Base-by-base conservation (phyloP, 257 asterid species). In the Euphrasia confusa region DNA sequence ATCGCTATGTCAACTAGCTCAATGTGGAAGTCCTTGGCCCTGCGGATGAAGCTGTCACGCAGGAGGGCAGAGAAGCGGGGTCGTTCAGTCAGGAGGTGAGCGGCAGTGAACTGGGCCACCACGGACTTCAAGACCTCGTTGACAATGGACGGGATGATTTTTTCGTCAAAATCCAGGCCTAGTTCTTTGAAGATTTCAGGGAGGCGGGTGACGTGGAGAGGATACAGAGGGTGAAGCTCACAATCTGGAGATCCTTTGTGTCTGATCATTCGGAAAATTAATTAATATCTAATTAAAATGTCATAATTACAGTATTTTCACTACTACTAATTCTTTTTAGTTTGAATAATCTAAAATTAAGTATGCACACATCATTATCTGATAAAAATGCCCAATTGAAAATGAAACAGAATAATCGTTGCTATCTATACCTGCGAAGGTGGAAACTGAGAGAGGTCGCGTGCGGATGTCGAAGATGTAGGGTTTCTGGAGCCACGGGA, bases 171-270 rank as follows among this genome's bases (percentile, higher is more conserved):
- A 70, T 89, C 97, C 6, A 87, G 79, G 2, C 99, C 99, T 7
- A 92, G 84, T 66, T 90, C 89, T 59, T 84, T 79, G 83, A 92
- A 92, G 26, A 92, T 92, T 4, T 68, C 76, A 1, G 97, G 87
- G 0, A 92, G 87, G 44, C 82, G 83, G 4, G 55, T 7, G 33
- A 81, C 89, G 60, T 92, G 5, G 95, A 86, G 7, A 92, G 96
- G 69, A 93, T 88, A 33, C 97, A 90, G 67, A 93, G 84, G 0
- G 97, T 85, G 64, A 93, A 82, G 63, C 89, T 93, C 37, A 93
- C 97, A 97, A 93, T 93, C 80, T 93, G 97, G 68, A 93, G 79
- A 81, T 93, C 99, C 83, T 89, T 93, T 0, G 97, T 93, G 2
- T 97, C 99, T 70, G 81, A 71, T 42, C 10, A 32, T 48, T 35